Evolutionary conservation across 1,139 yeast species (phyloP), one percentile per base, ranked within the genome.

Genomic region (Yamadazyma aaseri): DNA sequence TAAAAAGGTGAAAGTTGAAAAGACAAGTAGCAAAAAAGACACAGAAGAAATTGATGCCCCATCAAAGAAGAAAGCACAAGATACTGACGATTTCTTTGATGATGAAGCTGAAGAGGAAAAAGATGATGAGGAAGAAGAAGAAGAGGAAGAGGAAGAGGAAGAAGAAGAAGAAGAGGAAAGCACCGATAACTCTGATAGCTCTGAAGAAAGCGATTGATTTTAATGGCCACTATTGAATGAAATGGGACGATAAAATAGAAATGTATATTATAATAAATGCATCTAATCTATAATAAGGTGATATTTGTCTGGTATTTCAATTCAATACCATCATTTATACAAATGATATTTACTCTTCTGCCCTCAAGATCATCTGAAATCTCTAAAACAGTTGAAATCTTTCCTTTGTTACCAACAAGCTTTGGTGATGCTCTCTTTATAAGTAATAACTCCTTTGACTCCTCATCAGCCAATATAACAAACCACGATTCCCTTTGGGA

Each of bases 401-500:
- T 49, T 9, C 85, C 75, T 39, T 57, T 58, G 33, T 76, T 73
- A 2, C 68, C 72, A 0, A 50, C 45, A 33, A 65, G 44, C 40
- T 60, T 65, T 1, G 92, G 92, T 11, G 81, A 74, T 6, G 84
- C 84, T 50, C 95, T 71, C 50, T 83, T 84, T 27, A 85, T 60
- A 35, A 79, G 65, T 22, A 73, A 58, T 27, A 86, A 54, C 50
- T 81, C 86, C 22, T 62, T 63, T 2, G 50, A 49, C 2, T 56
- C 32, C 8, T 54, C 55, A 49, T 79, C 74, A 46, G 78, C 73
- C 6, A 82, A 59, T 32, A 90, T 74, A 7, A 83, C 73, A 56
- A 92, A 86, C 98, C 98, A 94, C 0, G 95, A 79, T 55, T 92
- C 98, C 49, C 90, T 82, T 59, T 94, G 99, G 2, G 82, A 70